A percentile compares a stretch with the other conserved stretches of the same genome.
These are phyloP conservation scores for Diaporthe citrichinensis DNA, from an alignment of 2,329 filamentous ascomycete genomes.

Conservation along the genomic window DNA sequence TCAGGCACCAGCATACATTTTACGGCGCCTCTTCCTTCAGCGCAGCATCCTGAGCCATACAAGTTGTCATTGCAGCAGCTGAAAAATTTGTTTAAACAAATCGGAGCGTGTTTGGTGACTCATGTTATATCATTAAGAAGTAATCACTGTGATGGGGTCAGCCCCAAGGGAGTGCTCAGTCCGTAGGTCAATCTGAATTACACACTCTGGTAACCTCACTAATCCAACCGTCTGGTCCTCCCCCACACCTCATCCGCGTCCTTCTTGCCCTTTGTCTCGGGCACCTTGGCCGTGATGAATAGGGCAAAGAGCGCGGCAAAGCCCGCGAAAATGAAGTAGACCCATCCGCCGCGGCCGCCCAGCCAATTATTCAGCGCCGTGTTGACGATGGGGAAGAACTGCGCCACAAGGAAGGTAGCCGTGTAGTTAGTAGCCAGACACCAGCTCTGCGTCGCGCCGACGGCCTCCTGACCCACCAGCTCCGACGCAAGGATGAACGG, in stretches of 20 bases:
- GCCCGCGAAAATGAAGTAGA: conserved; percentile 91
- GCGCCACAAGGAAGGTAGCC: conserved; percentile 91
- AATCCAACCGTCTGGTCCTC: conserved; percentile 69
- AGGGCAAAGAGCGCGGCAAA: conserved; percentile 77
- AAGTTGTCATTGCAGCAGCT: neutral
- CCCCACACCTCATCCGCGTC: conserved; percentile 94
- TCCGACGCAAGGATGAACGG: conserved; percentile 96
- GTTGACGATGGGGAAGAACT: conserved; percentile 94
- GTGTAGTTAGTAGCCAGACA: conserved; percentile 89
- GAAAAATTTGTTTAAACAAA: neutral
- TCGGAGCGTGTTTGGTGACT: neutral
- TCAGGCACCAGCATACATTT: neutral
- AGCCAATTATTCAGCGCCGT: conserved; percentile 74
- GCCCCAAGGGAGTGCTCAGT: neutral
- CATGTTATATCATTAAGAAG: conserved; percentile 1
- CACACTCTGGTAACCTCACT: neutral
- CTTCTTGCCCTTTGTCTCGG: conserved; percentile 89
- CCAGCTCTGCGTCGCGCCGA: conserved; percentile 92
- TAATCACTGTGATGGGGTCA: neutral
- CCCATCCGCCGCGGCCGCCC: conserved; percentile 78
- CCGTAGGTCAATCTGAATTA: neutral
- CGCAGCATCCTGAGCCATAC: neutral
- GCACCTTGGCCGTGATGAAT: conserved; percentile 83
- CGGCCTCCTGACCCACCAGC: conserved; percentile 89
- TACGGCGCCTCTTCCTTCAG: neutral